Percentiles rank a stretch among this genome's conserved stretches.
Evolutionary conservation across 129 eudicot genomes (phyloP).

Genomic region (Pseudognaphalium luteoalbum): DNA sequence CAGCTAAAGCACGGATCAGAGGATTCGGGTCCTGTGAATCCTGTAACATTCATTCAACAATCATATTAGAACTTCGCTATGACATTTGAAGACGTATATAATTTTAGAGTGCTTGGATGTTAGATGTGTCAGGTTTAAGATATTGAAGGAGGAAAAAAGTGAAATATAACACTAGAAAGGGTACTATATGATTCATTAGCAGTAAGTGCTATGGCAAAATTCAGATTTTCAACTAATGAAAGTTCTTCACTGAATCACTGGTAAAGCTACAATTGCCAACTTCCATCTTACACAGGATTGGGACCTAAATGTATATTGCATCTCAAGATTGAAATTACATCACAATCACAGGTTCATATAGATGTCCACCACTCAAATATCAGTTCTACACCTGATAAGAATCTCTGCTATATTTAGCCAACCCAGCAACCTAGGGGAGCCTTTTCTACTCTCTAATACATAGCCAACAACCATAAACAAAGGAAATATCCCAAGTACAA

Average conservation of each 20-base stretch:
- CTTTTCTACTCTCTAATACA: background rate
- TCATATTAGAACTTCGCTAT: constrained; percentile 1
- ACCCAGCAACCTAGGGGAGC: background rate
- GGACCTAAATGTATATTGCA: too few species aligned
- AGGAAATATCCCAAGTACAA: background rate
- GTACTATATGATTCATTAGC: too few species aligned
- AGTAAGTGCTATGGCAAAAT: too few species aligned
- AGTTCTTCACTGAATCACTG: too few species aligned
- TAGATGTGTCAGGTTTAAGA: background rate
- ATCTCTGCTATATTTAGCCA: background rate
- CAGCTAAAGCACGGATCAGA: constrained; percentile 97
- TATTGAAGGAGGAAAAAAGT: background rate
- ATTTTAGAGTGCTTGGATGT: background rate
- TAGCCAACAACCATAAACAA: background rate
- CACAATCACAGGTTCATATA: too few species aligned
- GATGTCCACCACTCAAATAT: too few species aligned
- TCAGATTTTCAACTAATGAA: too few species aligned
- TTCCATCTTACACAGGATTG: too few species aligned
- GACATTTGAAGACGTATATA: constrained; percentile 6
- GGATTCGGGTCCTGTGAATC: constrained; percentile 99
- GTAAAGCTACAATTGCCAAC: too few species aligned
- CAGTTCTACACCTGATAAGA: background rate
- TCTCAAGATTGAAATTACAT: too few species aligned
- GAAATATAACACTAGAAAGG: background rate
- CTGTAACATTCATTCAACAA: constrained; percentile 42